Evolutionary conservation across 2,329 filamentous ascomycete species (phyloP).

Genomic region (Ascochyta fabae): DNA sequence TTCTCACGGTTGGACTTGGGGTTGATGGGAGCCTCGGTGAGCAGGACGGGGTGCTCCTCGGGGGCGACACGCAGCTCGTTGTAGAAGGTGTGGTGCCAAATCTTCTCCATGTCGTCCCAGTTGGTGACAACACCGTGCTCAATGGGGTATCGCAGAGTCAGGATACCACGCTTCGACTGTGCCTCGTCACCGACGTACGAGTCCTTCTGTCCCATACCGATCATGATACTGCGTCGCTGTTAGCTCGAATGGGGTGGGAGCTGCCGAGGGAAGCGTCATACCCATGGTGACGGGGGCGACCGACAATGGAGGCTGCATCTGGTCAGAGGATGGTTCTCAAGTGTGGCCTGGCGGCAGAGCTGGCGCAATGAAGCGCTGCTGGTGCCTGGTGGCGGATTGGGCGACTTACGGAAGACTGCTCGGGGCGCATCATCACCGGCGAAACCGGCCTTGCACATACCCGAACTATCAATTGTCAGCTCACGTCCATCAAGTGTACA

Average conservation of each 20-base stretch:
- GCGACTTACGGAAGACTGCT: slow-evolving; percentile 98
- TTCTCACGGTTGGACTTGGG: slow-evolving; percentile 99
- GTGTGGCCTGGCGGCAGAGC: slow-evolving; percentile 19
- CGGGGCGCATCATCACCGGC: slow-evolving; percentile 99
- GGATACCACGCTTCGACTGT: slow-evolving; percentile 99
- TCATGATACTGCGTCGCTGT: slow-evolving; percentile 85
- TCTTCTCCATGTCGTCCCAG: slow-evolving; percentile 99
- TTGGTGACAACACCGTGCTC: slow-evolving; percentile 99
- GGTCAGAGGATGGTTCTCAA: slow-evolving; percentile 30
- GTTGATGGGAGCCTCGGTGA: slow-evolving; percentile 99
- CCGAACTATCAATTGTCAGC: slow-evolving; percentile 74
- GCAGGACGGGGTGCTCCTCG: slow-evolving; percentile 98
- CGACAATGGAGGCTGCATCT: slow-evolving; percentile 90
- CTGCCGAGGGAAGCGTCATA: slow-evolving; percentile 61
- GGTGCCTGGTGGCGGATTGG: slow-evolving; percentile 18
- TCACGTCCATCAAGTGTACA: slow-evolving; percentile 32
- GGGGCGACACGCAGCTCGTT: slow-evolving; percentile 99
- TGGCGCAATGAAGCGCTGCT: slow-evolving; percentile 16
- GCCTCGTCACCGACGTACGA: slow-evolving; percentile 99
- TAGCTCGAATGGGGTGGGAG: slow-evolving; percentile 43
- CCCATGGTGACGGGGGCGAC: slow-evolving; percentile 99
- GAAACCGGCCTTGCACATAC: slow-evolving; percentile 99
- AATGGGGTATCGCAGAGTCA: slow-evolving; percentile 98
- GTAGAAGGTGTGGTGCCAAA: slow-evolving; percentile 99
- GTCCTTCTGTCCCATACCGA: slow-evolving; percentile 99